These are phyloP conservation scores for Globisporangium solare DNA, from an alignment of 352 stramenopile genomes.

Conservation along the genomic window DNA sequence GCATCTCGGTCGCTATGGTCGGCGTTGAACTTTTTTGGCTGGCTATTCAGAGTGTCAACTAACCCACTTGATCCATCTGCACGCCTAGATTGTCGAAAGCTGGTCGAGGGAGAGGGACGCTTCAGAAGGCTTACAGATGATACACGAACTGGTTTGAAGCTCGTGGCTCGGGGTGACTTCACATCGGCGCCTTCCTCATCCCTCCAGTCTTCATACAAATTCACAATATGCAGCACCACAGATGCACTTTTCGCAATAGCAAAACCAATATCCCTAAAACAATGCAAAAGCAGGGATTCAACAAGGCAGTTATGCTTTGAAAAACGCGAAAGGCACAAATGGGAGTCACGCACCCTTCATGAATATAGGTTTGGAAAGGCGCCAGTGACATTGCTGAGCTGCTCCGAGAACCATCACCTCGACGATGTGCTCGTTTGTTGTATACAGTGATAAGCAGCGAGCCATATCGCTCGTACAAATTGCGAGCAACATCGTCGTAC, in stretches of 20 bases:
- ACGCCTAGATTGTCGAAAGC: slow-evolving; percentile 20
- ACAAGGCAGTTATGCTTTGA: neutral
- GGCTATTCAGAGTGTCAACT: neutral
- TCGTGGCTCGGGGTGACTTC: slow-evolving; percentile 2
- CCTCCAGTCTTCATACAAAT: slow-evolving; percentile 46
- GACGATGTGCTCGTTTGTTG: slow-evolving; percentile 5
- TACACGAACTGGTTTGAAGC: slow-evolving; percentile 24
- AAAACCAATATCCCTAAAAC: slow-evolving; percentile 63
- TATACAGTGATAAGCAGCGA: slow-evolving; percentile 32
- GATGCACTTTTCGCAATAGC: slow-evolving; percentile 47
- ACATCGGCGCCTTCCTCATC: slow-evolving; percentile 3
- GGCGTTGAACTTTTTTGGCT: neutral
- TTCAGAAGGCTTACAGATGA: slow-evolving; percentile 37
- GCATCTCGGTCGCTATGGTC: neutral
- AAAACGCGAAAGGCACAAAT: neutral
- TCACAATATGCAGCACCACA: slow-evolving; percentile 52
- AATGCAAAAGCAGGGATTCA: neutral
- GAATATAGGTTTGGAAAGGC: slow-evolving; percentile 39
- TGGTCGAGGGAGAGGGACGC: slow-evolving; percentile 23
- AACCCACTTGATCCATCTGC: slow-evolving; percentile 1
- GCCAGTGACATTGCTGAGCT: slow-evolving; percentile 22
- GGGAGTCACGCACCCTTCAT: slow-evolving; percentile 39
- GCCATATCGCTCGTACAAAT: slow-evolving; percentile 52
- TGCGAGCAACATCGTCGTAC: slow-evolving; percentile 46
- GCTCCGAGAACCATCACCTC: neutral